These are phyloP conservation scores for Raddia distichophylla DNA, from an alignment of 176 grass and related monocot genomes.

Conservation along the genomic window DNA sequence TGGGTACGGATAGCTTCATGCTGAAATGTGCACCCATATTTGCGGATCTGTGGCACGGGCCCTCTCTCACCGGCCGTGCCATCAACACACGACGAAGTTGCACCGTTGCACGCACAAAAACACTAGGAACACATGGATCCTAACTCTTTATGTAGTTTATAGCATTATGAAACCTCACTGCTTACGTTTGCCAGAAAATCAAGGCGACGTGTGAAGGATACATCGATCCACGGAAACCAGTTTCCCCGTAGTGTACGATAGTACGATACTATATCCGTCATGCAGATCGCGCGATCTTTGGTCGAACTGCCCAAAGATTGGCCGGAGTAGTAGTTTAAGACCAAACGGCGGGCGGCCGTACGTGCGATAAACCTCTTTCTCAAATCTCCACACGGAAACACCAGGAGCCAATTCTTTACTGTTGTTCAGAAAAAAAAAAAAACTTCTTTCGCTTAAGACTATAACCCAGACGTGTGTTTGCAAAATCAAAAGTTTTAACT, in stretches of 20 bases:
- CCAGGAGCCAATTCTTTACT: not conserved
- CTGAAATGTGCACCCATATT: no score
- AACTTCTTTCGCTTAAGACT: not conserved
- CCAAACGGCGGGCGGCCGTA: slow-evolving; percentile 26
- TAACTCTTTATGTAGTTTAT: not conserved
- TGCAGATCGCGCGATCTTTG: slow-evolving; percentile 36
- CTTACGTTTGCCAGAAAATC: not conserved
- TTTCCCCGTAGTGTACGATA: no score
- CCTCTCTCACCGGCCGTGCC: not conserved
- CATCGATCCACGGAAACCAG: not conserved
- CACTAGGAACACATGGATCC: no score
- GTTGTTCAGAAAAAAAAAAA: not conserved
- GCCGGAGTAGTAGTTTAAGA: slow-evolving; percentile 38
- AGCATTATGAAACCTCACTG: not conserved
- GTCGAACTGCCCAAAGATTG: slow-evolving; percentile 4
- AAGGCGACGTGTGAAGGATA: not conserved
- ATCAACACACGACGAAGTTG: not conserved
- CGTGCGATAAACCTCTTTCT: not conserved
- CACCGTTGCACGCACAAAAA: not conserved
- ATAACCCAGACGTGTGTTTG: no score
- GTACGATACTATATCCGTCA: not conserved
- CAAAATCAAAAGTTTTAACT: no score
- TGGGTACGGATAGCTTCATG: no score
- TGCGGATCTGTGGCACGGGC: no score
- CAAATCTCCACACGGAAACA: not conserved